Conservation (phyloP, 2,329 filamentous ascomycete genomes). For the Aureobasidium mangrovei region DNA sequence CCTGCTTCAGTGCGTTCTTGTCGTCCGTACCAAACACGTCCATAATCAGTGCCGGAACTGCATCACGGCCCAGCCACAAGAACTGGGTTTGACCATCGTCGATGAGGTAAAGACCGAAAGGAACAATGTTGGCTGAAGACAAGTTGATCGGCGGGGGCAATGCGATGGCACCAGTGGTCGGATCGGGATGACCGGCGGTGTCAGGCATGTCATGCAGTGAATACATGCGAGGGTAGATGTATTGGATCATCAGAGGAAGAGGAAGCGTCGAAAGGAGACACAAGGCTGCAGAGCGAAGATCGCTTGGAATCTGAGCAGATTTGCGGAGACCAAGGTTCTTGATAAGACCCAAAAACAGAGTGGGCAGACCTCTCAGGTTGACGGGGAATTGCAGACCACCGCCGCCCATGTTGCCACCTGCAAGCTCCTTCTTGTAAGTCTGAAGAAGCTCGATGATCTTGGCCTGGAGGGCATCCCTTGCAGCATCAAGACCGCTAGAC, state of each 20-base stretch:
- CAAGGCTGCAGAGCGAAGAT: conserved; percentile 85
- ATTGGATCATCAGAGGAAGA: conserved; percentile 81
- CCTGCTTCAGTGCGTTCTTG: conserved; percentile 75
- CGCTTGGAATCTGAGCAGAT: conserved; percentile 86
- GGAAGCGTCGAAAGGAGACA: conserved; percentile 91
- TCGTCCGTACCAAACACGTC: conserved; percentile 90
- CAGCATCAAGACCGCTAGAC: conserved; percentile 78
- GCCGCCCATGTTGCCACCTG: conserved; percentile 87
- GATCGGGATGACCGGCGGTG: conserved; percentile 75
- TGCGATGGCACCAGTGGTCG: conserved; percentile 77
- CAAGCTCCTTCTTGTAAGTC: conserved; percentile 95
- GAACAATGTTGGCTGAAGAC: conserved; percentile 75
- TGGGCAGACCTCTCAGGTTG: conserved; percentile 79
- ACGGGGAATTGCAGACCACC: conserved; percentile 88
- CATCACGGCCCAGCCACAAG: conserved; percentile 88
- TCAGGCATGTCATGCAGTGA: conserved; percentile 95
- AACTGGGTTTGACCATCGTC: conserved; percentile 98
- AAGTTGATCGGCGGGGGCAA: conserved; percentile 79
- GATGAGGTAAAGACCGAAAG: conserved; percentile 90
- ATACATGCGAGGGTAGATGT: conserved; percentile 61
- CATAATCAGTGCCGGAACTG: conserved; percentile 75
- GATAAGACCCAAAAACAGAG: conserved; percentile 87
- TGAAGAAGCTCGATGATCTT: conserved; percentile 89
- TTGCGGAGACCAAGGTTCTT: conserved; percentile 87
- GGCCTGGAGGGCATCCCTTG: conserved; percentile 78